Evolutionary conservation across 257 asterid species (phyloP).

Genomic region (Agastache rugosa): DNA sequence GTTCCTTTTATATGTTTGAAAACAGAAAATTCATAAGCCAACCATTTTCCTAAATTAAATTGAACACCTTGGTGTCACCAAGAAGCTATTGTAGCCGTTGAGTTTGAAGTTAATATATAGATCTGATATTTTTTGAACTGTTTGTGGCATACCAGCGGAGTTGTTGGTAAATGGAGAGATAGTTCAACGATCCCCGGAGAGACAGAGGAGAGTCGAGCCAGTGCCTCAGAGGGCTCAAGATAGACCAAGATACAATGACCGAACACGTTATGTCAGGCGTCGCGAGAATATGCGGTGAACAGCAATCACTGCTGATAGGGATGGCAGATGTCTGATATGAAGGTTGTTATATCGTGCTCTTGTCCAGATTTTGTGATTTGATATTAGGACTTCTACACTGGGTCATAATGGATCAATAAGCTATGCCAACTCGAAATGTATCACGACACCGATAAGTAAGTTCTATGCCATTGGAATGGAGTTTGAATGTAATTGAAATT

Average conservation of each 20-base stretch:
- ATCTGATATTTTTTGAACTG: background rate
- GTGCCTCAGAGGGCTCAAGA: constrained; percentile 90
- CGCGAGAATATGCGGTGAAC: constrained; percentile 60
- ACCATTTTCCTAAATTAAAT: background rate
- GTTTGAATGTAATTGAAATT: background rate
- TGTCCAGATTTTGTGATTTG: constrained; percentile 21
- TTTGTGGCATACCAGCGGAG: constrained; percentile 63
- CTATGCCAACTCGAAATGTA: constrained; percentile 1
- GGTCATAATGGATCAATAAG: constrained; percentile 11
- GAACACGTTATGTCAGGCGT: constrained; percentile 84
- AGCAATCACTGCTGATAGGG: background rate
- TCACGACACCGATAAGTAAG: background rate
- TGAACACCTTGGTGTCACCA: too few relatives aligned
- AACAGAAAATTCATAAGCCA: background rate
- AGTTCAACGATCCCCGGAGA: constrained; percentile 92
- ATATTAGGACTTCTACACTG: background rate
- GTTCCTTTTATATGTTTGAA: background rate
- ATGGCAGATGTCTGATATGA: background rate
- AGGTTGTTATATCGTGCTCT: background rate
- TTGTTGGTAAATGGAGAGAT: constrained; percentile 88
- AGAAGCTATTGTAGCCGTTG: too few relatives aligned
- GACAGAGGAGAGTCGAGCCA: constrained; percentile 95
- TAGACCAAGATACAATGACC: constrained; percentile 91
- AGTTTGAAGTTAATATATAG: background rate
- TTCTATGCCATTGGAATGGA: background rate